Evolutionary conservation across 139 green algal species (phyloP).

Genomic region (Zygnema circumcarinatum): DNA sequence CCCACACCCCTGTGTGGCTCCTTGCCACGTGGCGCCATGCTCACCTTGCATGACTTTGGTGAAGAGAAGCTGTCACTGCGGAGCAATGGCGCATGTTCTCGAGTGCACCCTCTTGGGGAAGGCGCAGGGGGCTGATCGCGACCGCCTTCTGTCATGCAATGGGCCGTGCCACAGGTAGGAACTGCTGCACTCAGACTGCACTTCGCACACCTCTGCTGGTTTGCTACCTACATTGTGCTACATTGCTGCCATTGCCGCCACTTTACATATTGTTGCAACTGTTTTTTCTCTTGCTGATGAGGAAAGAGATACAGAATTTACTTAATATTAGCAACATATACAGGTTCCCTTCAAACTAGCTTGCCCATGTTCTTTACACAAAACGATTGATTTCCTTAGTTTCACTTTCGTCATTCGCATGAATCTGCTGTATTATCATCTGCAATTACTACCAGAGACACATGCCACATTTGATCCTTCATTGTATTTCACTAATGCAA

Average conservation of each 20-base stretch:
- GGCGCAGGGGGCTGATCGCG: not conserved
- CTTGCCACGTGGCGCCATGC: constrained; percentile 45
- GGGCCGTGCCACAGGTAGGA: constrained; percentile 44
- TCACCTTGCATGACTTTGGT: constrained; percentile 30
- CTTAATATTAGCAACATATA: no score
- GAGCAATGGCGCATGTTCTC: constrained; percentile 9
- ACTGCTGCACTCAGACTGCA: not conserved
- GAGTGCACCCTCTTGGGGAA: constrained; percentile 31
- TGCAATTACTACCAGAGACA: no score
- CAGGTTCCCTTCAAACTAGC: not conserved
- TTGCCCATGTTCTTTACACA: not conserved
- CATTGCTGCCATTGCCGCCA: not conserved
- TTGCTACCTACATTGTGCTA: constrained; percentile 22
- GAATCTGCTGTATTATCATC: no score
- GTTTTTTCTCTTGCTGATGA: not conserved
- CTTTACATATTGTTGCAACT: constrained; percentile 1
- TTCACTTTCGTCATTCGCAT: not conserved
- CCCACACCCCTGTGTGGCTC: constrained; percentile 28
- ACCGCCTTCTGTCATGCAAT: constrained; percentile 41
- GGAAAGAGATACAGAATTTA: no score
- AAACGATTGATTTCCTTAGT: constrained; percentile 6
- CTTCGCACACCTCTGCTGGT: not conserved
- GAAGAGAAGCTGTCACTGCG: constrained; percentile 45
- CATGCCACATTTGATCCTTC: no score
- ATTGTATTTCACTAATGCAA: no score